A percentile compares a stretch with the other conserved stretches of the same genome.
These are phyloP conservation scores for Prunus salicina DNA, from an alignment of 306 rosid species.

Conservation along the genomic window DNA sequence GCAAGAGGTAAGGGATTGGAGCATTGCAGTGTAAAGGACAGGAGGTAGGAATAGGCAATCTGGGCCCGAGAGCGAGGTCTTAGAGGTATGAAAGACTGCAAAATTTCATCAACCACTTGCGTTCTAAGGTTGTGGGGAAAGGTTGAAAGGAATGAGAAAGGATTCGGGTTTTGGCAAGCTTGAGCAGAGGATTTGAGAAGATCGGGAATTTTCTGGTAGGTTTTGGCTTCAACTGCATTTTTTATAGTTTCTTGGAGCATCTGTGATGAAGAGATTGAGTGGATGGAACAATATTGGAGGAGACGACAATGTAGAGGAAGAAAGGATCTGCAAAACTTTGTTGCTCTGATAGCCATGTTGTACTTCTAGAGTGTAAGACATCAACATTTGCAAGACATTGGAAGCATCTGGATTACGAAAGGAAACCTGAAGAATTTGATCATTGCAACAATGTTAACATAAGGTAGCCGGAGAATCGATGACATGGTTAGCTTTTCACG, in stretches of 20 bases:
- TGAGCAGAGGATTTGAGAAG: conserved; percentile 35
- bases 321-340: conserved; percentile 27
- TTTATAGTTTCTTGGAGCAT: conserved; percentile 40
- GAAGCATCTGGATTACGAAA: neutral
- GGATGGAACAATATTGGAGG: conserved; percentile 27
- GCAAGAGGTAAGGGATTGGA: conserved; percentile 61
- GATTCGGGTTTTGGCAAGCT: conserved; percentile 54
- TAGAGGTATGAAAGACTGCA: conserved; percentile 62
- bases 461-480: neutral
- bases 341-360: conserved; percentile 32
- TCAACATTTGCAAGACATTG: neutral
- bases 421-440: neutral
- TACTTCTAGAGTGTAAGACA: neutral
- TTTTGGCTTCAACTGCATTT: conserved; percentile 55
- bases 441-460: neutral
- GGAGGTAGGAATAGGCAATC: conserved; percentile 50
- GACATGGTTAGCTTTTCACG: neutral
- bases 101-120: conserved; percentile 62
- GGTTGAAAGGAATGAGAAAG: conserved; percentile 63
- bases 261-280: conserved; percentile 32
- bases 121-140: conserved; percentile 43
- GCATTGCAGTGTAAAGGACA: conserved; percentile 56
- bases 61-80: conserved; percentile 56
- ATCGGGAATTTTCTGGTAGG: conserved; percentile 61
- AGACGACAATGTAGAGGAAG: conserved; percentile 18